Percentiles rank a stretch among this genome's conserved stretches.
Conservation (phyloP, 2,329 filamentous ascomycete species). For the Parafenestella ontariensis region DNA sequence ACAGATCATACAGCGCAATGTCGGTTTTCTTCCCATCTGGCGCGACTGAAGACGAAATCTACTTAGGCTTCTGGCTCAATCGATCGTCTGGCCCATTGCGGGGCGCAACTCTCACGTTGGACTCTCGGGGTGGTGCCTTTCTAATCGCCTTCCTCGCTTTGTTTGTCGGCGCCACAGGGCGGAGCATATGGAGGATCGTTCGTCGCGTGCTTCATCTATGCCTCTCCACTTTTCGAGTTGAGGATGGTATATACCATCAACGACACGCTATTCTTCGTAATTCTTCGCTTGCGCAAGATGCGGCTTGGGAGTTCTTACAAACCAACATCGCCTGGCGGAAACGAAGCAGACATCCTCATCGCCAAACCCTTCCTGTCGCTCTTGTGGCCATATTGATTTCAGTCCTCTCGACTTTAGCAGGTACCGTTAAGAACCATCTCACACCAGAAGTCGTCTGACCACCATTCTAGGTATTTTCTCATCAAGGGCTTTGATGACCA, state of each 20-base stretch:
- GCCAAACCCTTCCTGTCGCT: too few species aligned
- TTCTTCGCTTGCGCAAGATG: slow-evolving; percentile 16
- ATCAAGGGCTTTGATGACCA: slow-evolving; percentile 37
- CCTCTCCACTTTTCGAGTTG: slow-evolving; percentile 7
- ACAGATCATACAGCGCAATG: too few species aligned
- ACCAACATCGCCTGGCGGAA: slow-evolving; percentile 19
- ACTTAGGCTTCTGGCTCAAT: slow-evolving; percentile 29
- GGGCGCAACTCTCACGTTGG: slow-evolving; percentile 27
- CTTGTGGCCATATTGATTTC: too few species aligned
- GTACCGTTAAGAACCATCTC: too few species aligned
- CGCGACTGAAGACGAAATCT: not conserved
- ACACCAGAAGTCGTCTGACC: too few species aligned
- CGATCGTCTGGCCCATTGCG: slow-evolving; percentile 4
- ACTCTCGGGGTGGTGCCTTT: slow-evolving; percentile 14
- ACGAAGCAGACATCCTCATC: slow-evolving; percentile 21
- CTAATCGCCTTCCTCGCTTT: slow-evolving; percentile 34
- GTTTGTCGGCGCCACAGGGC: slow-evolving; percentile 17
- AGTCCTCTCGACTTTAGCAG: too few species aligned
- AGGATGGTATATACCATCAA: slow-evolving; percentile 41
- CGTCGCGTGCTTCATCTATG: slow-evolving; percentile 15
- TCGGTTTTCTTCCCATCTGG: too few species aligned
- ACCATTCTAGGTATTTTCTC: slow-evolving; percentile 37
- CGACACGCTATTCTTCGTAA: slow-evolving; percentile 47
- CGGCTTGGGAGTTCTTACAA: slow-evolving; percentile 6
- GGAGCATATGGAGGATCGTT: slow-evolving; percentile 22